A percentile compares a stretch with the other conserved stretches of the same genome.
These are phyloP conservation scores for Verticillium alfalfae DNA, from an alignment of 2,329 filamentous ascomycete genomes.

Conservation along the genomic window DNA sequence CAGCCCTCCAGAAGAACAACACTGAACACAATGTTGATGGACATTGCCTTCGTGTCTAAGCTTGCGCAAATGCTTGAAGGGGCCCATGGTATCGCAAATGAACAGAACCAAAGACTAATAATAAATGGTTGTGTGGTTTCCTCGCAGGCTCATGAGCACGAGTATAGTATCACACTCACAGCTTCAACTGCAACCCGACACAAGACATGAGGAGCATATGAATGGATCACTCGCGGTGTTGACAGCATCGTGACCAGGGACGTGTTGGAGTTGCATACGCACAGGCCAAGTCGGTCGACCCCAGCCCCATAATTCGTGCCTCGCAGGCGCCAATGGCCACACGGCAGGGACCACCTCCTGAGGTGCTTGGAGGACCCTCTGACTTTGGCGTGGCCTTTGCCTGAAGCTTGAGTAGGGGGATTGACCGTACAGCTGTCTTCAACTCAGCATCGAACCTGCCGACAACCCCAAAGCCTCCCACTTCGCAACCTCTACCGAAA, in stretches of 20 bases:
- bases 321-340: background rate
- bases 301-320: background rate
- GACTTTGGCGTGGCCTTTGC: background rate
- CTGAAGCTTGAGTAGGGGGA: background rate
- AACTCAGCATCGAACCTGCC: background rate
- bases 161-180: too few relatives aligned
- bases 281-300: background rate
- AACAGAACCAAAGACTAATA: too few relatives aligned
- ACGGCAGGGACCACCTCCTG: background rate
- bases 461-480: background rate
- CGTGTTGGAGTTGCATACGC: background rate
- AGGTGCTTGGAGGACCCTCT: background rate
- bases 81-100: too few relatives aligned
- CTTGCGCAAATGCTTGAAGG: too few relatives aligned
- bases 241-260: background rate
- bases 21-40: too few relatives aligned
- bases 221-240: background rate
- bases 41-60: too few relatives aligned
- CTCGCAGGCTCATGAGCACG: too few relatives aligned
- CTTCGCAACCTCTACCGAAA: constrained; percentile 3
- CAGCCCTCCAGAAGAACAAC: too few relatives aligned
- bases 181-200: too few relatives aligned
- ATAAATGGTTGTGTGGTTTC: too few relatives aligned
- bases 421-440: background rate
- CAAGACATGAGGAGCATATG: too few relatives aligned